Evolutionary conservation across 2,329 filamentous ascomycete species (phyloP), one percentile per base, ranked within the genome.

Genomic region (Fusarium kyushuense): DNA sequence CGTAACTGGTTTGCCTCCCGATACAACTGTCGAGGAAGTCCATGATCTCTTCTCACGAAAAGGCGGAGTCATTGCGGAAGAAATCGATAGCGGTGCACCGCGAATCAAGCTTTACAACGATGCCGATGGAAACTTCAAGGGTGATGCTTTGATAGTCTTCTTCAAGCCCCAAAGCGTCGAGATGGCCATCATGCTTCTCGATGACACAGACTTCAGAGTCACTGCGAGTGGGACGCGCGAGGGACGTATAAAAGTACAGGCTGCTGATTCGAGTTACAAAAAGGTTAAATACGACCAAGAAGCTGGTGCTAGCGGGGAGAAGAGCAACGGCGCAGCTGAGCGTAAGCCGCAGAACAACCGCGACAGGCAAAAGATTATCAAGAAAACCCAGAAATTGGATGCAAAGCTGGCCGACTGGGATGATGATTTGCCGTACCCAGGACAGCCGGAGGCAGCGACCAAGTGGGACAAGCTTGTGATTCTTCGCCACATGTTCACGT

Each of bases 401-500:
- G 95, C 93, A 48, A 94, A 95, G 80, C 87, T 98, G 33, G 92
- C 94, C 5, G 94, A 98, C 78, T 99, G 96, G 96, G 92, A 93
- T 75, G 95, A 97, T 75, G 94, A 98, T 76, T 91, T 95, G 55
- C 87, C 90, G 27, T 86, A 81, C 65, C 84, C 76, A 5, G 75
- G 71, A 2, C 67, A 72, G 35, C 69, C 73, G 12, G 84, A 85
- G n/a, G 84, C 78, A 12, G 76, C 75, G 41, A 78, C 80, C 54
- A 85, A 83, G 74, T 91, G 87, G 80, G 92, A 94, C 73, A 96
- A 94, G 77, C 84, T 92, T 17, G 94, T 97, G 29, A 90, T 98
- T 59, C 82, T 99, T 67, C 93, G 93, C 76, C 90, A 97, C 80
- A 97, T 97, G 91, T 99, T 99, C 79, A 96, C 93, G 2, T 84